Conservation (phyloP, 2,329 filamentous ascomycete species). For the Plectosphaerella sp. region DNA sequence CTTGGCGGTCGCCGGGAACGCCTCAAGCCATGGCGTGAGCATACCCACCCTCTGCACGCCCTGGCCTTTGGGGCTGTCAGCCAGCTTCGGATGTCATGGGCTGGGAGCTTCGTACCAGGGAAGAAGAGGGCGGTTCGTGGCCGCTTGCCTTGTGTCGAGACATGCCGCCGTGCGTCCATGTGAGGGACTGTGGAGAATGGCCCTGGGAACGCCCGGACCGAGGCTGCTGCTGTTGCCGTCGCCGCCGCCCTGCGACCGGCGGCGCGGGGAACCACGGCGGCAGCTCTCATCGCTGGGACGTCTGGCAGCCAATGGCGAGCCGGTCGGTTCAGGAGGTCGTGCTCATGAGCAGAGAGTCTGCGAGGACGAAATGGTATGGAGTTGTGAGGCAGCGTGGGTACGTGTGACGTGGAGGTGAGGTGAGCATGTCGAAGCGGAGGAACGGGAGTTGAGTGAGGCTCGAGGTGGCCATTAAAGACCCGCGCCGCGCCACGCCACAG, state of each 20-base stretch:
- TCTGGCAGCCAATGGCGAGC: constrained; percentile 11
- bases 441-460: not conserved
- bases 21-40: constrained; percentile 78
- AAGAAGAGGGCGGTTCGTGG: constrained; percentile 57
- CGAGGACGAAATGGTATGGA: not conserved
- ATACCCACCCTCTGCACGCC: constrained; percentile 88
- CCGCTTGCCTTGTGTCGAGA: constrained; percentile 27
- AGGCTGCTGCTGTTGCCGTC: not conserved
- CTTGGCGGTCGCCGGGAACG: constrained; percentile 73
- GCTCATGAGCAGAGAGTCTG: constrained; percentile 5
- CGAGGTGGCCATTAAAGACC: not conserved
- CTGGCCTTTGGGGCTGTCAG: constrained; percentile 54
- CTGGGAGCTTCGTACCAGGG: constrained; percentile 37
- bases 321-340: constrained; percentile 8
- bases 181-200: not conserved
- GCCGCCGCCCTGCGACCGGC: constrained; percentile 5
- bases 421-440: not conserved
- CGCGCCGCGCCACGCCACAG: not conserved
- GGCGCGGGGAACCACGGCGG: constrained; percentile 5
- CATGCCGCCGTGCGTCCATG: constrained; percentile 14
- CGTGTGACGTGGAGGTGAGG: not conserved
- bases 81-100: not conserved
- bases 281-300: constrained; percentile 10
- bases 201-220: no score
- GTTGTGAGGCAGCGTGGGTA: not conserved